These are phyloP conservation scores for Russula olivacea DNA, from an alignment of 768 basidiomycete genomes.

Conservation along the genomic window DNA sequence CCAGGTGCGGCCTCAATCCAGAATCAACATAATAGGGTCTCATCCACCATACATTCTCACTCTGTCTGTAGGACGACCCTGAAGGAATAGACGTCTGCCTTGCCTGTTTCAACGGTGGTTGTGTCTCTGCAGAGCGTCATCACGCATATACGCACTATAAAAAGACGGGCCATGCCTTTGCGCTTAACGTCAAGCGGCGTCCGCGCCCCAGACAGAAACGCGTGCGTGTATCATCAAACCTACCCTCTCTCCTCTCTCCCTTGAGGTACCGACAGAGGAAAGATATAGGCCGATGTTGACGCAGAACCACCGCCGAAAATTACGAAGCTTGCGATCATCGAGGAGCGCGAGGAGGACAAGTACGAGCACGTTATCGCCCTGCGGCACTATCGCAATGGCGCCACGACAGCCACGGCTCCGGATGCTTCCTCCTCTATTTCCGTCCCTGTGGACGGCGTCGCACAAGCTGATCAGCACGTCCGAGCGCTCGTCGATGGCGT, in stretches of 20 bases:
- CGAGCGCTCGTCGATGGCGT: constrained; percentile 56
- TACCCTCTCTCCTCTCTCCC: background rate
- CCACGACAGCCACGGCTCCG: background rate
- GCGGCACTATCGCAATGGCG: constrained; percentile 75
- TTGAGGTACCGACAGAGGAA: background rate
- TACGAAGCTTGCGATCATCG: constrained; percentile 80
- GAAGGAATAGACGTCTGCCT: constrained; percentile 87
- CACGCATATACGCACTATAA: constrained; percentile 71
- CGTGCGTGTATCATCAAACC: constrained; percentile 41
- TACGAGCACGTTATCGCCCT: constrained; percentile 63
- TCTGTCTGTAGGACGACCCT: constrained; percentile 52
- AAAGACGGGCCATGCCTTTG: constrained; percentile 68
- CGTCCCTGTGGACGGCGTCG: constrained; percentile 43
- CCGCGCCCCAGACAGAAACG: constrained; percentile 57
- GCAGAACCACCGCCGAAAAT: constrained; percentile 86
- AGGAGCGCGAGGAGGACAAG: constrained; percentile 84
- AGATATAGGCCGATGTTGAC: constrained; percentile 39
- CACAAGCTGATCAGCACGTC: constrained; percentile 39
- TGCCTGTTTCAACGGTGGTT: constrained; percentile 91
- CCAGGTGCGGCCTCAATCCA: constrained; percentile 47
- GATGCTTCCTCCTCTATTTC: constrained; percentile 32
- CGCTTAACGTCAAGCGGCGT: constrained; percentile 73
- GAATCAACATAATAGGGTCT: background rate
- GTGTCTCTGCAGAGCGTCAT: constrained; percentile 52
- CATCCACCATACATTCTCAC: background rate